Base-by-base conservation (phyloP, 2,329 filamentous ascomycete species). In the Alternaria hordeiaustralica region DNA sequence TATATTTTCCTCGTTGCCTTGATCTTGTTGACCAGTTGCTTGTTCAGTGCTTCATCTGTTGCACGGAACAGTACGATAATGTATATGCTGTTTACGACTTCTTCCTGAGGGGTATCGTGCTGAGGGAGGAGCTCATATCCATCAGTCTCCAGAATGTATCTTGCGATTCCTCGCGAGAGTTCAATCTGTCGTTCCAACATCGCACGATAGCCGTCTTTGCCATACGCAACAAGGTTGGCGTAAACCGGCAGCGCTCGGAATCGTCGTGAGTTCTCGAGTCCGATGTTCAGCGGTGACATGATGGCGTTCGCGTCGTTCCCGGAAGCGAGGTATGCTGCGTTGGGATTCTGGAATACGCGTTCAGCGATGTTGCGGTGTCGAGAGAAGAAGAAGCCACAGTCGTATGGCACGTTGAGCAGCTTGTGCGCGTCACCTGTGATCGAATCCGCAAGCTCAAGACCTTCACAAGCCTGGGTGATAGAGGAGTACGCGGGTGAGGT, bases 191-290 rank as follows among this genome's bases (percentile, higher is more conserved):
- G 86, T 64, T 87, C 84, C 5, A 97, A 82, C 82, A 97, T 90
- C 1, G 85, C 82, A 1, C 84, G 83, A 68, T 96, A 88, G 0
- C 93, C 94, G 0, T 84, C 77, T 2, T 84, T 84, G 1, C 95
- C 95, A 71, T 96, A 91, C 50, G 91, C 90, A 20, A 90, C 78
- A 3, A 97, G 85, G 0, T 90, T 91, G 11, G 93, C 90, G 75
- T 97, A 97, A 9, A 93, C 91, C 0, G 95, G 94, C n/a, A 97
- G 83, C 0, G 94, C 94, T 57, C 95, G 88, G 83, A 97, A 97
- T 6, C 94, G 90, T 43, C 94, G 89, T 2, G 94, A 97, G 80
- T 97, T 97, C 73, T 97, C 94, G 20, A 97, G 84, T 20, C 94
- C 93, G 60, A 96, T 88, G 79, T 97, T 95, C 15, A 97, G 83